A percentile compares a stretch with the other conserved stretches of the same genome.
Conservation (phyloP, 768 basidiomycete genomes). For the Mycena amicta region DNA sequence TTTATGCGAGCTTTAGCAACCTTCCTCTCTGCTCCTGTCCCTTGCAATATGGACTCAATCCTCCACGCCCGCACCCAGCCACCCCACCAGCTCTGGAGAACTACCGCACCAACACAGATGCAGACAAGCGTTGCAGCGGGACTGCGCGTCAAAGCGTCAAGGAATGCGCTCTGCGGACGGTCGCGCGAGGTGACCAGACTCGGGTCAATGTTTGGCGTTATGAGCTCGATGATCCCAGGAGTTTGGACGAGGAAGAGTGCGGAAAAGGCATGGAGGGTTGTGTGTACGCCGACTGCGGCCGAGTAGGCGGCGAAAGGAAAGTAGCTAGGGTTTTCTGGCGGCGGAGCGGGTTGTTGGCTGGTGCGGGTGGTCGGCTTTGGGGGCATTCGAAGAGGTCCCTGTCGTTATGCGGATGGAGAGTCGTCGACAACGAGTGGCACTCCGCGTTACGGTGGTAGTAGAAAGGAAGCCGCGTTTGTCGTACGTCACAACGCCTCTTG, state of each 20-base stretch:
- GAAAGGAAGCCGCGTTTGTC: no score
- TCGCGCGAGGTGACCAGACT: slow-evolving; percentile 48
- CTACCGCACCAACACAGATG: slow-evolving; percentile 52
- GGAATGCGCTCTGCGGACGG: slow-evolving; percentile 70
- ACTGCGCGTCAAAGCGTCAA: slow-evolving; percentile 64
- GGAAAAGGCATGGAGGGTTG: slow-evolving; percentile 64
- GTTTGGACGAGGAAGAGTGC: slow-evolving; percentile 74
- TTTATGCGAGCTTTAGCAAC: slow-evolving; percentile 45
- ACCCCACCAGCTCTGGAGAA: slow-evolving; percentile 75
- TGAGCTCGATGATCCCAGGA: slow-evolving; percentile 44
- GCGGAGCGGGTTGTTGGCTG: not conserved
- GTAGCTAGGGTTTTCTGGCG: slow-evolving; percentile 4
- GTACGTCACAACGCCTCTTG: no score
- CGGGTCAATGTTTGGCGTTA: slow-evolving; percentile 32
- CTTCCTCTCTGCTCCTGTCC: slow-evolving; percentile 44
- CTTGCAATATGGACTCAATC: slow-evolving; percentile 42
- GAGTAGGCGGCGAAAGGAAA: slow-evolving; percentile 64
- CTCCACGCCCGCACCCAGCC: slow-evolving; percentile 65
- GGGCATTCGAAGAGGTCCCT: not conserved
- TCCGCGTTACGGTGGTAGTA: no score
- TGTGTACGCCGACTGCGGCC: slow-evolving; percentile 69
- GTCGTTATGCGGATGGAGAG: no score
- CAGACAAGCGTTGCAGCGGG: slow-evolving; percentile 62
- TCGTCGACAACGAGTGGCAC: no score
- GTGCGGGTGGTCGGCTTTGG: not conserved